Percentiles rank a stretch among this genome's conserved stretches.
Evolutionary conservation across 1,284 basidiomycete species (phyloP).

Genomic region (Trichosporon faecale): DNA sequence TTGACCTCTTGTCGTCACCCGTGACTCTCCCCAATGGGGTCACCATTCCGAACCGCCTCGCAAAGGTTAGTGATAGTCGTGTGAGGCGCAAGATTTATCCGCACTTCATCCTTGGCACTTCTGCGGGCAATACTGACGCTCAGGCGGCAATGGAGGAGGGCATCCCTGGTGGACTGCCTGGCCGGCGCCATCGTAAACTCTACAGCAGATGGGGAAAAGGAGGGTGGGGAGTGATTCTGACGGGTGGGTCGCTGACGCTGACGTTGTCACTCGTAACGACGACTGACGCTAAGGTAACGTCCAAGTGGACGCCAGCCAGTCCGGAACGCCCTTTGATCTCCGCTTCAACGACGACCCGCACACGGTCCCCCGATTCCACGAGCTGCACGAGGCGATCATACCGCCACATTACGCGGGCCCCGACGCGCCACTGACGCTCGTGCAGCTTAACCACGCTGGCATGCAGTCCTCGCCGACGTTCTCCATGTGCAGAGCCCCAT

Average conservation of each 20-base stretch:
- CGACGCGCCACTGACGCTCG: slow-evolving; percentile 47
- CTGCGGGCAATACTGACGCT: background rate
- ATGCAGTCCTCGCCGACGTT: slow-evolving; percentile 67
- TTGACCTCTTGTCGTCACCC: slow-evolving; percentile 52
- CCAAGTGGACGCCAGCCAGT: slow-evolving; percentile 67
- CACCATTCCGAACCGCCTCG: slow-evolving; percentile 54
- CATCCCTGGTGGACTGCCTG: slow-evolving; percentile 70
- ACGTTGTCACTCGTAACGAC: background rate
- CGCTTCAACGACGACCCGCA: slow-evolving; percentile 57
- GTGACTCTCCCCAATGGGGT: slow-evolving; percentile 60
- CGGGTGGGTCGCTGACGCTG: slow-evolving; percentile 55
- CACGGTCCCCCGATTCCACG: slow-evolving; percentile 56
- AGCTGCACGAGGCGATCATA: slow-evolving; percentile 59
- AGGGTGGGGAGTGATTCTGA: slow-evolving; percentile 84
- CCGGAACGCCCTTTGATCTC: slow-evolving; percentile 78
- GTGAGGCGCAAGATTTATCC: background rate
- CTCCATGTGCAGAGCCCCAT: slow-evolving; percentile 37
- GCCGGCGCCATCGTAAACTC: slow-evolving; percentile 61
- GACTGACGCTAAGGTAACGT: slow-evolving; percentile 62
- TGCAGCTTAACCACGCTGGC: slow-evolving; percentile 84
- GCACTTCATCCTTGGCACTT: too few relatives aligned
- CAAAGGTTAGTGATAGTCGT: slow-evolving; percentile 51
- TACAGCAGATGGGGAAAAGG: slow-evolving; percentile 74
- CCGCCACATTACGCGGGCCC: slow-evolving; percentile 28
- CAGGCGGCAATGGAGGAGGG: slow-evolving; percentile 85